Conservation (phyloP, 192 early-diverging fungal genomes). For the Pilaira anomala region DNA sequence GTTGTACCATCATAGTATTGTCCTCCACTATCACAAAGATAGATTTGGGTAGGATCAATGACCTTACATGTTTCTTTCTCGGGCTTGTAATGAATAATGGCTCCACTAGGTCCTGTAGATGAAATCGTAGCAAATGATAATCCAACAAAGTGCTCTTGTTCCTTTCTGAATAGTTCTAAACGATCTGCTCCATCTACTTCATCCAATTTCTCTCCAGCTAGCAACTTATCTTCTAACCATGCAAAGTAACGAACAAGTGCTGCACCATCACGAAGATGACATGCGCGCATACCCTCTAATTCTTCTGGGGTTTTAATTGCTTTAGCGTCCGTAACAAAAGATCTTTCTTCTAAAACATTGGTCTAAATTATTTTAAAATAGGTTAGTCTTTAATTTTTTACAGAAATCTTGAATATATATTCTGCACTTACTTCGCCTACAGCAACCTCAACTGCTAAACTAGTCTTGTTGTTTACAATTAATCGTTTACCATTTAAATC, state of each 20-base stretch:
- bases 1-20: conserved; percentile 97
- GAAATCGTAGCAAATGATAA: conserved; percentile 97
- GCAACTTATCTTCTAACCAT: conserved; percentile 92
- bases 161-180: conserved; percentile 72
- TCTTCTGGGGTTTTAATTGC: conserved; percentile 92
- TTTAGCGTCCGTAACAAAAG: conserved; percentile 79
- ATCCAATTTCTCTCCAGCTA: conserved; percentile 62
- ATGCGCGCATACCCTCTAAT: conserved; percentile 88
- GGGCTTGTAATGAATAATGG: conserved; percentile 98
- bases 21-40: conserved; percentile 94
- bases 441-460: conserved; percentile 73
- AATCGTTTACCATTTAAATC: conserved; percentile 45
- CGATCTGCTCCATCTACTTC: conserved; percentile 87
- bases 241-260: conserved; percentile 86
- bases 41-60: conserved; percentile 75
- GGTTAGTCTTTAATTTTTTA: neutral
- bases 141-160: conserved; percentile 81
- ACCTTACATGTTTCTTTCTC: conserved; percentile 72
- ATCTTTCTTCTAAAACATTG: conserved; percentile 52
- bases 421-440: conserved; percentile 50
- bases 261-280: conserved; percentile 86
- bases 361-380: conserved; percentile 26
- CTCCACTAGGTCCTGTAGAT: conserved; percentile 91
- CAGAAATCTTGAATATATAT: neutral
- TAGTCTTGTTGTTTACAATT: conserved; percentile 63